Conservation (phyloP, 139 green algal genomes). For the Dunaliella sp. region DNA sequence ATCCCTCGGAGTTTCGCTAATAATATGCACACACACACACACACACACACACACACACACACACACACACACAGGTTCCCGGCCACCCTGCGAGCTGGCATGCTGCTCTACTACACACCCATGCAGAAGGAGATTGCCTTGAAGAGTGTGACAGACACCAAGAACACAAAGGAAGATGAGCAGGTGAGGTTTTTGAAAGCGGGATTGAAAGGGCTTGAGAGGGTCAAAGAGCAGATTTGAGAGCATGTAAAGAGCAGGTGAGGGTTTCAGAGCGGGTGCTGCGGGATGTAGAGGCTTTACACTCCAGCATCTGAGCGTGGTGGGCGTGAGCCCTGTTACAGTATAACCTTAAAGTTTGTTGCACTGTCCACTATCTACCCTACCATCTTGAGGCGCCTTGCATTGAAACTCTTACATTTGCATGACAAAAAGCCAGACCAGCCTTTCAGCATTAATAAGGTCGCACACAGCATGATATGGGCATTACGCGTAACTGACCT, state of each 20-base stretch:
- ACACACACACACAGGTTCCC: too few relatives aligned
- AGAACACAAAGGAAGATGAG: background rate
- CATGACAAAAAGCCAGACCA: too few relatives aligned
- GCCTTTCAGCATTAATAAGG: too few relatives aligned
- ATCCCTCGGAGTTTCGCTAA: too few relatives aligned
- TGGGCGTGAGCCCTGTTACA: background rate
- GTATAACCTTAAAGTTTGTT: background rate
- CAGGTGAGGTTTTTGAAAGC: background rate
- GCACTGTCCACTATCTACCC: too few relatives aligned
- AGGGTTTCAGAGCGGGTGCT: background rate
- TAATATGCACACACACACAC: too few relatives aligned
- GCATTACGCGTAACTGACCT: too few relatives aligned
- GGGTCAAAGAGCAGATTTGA: background rate
- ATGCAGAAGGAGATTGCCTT: conserved; percentile 6
- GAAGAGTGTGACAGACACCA: background rate
- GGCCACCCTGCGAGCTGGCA: background rate
- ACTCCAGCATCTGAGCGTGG: too few relatives aligned
- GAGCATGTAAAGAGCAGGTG: background rate
- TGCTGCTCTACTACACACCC: conserved; percentile 8
- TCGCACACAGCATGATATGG: too few relatives aligned
- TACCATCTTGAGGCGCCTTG: too few relatives aligned
- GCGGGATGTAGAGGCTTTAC: background rate
- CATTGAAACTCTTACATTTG: too few relatives aligned
- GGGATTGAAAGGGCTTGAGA: background rate
- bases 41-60: too few relatives aligned